These are phyloP conservation scores for Capsella bursapastoris DNA, from an alignment of 345 rosid genomes.

Conservation along the genomic window DNA sequence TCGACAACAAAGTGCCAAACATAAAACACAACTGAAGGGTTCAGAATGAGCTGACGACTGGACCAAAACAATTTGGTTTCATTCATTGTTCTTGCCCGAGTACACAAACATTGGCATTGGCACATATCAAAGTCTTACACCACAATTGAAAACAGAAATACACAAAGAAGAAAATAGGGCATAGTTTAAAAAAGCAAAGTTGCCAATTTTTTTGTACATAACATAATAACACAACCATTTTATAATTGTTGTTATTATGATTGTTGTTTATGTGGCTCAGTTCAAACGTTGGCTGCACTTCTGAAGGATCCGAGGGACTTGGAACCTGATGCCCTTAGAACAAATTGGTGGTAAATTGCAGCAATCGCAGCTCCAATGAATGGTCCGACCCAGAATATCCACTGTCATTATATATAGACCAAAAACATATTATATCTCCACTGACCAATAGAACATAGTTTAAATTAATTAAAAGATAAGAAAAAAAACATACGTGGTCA, in stretches of 20 bases:
- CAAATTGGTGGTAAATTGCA: constrained; percentile 64
- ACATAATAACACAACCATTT: constrained; percentile 33
- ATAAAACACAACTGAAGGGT: background rate
- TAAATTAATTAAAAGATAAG: background rate
- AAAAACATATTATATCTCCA: background rate
- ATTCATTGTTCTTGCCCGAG: constrained; percentile 27
- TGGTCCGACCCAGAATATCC: constrained; percentile 83
- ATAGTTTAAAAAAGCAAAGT: constrained; percentile 17
- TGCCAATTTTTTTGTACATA: constrained; percentile 32
- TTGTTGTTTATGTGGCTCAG: constrained; percentile 22
- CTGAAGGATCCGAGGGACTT: constrained; percentile 91
- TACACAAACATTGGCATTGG: constrained; percentile 26
- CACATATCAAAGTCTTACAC: constrained; percentile 29
- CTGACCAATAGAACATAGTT: background rate
- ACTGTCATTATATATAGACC: constrained; percentile 41
- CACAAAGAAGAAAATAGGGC: constrained; percentile 10
- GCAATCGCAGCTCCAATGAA: constrained; percentile 72
- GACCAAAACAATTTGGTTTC: constrained; percentile 40
- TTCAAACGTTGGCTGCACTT: constrained; percentile 59
- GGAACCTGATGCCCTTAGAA: constrained; percentile 72
- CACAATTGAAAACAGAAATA: constrained; percentile 8
- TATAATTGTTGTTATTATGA: constrained; percentile 16
- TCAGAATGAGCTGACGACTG: background rate
- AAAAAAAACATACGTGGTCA: constrained; percentile 62
- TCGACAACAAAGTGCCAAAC: constrained; percentile 5